These are phyloP conservation scores for Fusarium sp. DNA, from an alignment of 2,329 filamentous ascomycete species.

Conservation along the genomic window DNA sequence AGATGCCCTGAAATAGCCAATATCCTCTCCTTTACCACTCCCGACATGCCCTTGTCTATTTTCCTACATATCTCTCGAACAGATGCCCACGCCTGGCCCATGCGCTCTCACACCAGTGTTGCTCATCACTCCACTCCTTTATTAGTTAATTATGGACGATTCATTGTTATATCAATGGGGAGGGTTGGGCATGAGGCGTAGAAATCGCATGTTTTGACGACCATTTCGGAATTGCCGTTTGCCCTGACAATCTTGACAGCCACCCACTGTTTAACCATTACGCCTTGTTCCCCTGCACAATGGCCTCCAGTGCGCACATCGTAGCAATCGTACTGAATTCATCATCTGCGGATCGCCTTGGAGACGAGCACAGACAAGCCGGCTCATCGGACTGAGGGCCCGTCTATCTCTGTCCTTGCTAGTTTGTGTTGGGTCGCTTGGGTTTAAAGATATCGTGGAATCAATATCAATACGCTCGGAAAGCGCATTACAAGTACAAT, in stretches of 20 bases:
- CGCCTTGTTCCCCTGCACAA: background rate
- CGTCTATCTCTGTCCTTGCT: constrained; percentile 15
- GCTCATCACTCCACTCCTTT: constrained; percentile 20
- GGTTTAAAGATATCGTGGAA: background rate
- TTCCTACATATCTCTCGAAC: constrained; percentile 3
- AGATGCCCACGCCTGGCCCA: constrained; percentile 20
- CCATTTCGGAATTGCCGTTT: background rate
- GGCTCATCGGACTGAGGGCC: constrained; percentile 18
- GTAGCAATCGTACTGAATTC: background rate
- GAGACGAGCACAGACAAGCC: constrained; percentile 25
- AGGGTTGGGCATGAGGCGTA: constrained; percentile 3
- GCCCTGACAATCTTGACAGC: background rate
- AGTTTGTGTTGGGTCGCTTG: background rate
- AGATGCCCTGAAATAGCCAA: constrained; percentile 3
- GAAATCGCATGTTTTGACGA: constrained; percentile 8
- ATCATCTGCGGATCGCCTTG: constrained; percentile 6
- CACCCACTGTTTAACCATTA: background rate
- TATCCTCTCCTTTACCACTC: constrained; percentile 4
- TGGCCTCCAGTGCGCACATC: background rate
- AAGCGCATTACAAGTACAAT: background rate
- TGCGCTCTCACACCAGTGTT: constrained; percentile 14
- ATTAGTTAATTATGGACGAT: background rate
- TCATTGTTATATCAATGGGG: constrained; percentile 7
- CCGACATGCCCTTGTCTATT: constrained; percentile 12
- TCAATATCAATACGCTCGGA: background rate